Base-by-base conservation (phyloP, 2,329 filamentous ascomycete genomes). In the Zalaria sp. region DNA sequence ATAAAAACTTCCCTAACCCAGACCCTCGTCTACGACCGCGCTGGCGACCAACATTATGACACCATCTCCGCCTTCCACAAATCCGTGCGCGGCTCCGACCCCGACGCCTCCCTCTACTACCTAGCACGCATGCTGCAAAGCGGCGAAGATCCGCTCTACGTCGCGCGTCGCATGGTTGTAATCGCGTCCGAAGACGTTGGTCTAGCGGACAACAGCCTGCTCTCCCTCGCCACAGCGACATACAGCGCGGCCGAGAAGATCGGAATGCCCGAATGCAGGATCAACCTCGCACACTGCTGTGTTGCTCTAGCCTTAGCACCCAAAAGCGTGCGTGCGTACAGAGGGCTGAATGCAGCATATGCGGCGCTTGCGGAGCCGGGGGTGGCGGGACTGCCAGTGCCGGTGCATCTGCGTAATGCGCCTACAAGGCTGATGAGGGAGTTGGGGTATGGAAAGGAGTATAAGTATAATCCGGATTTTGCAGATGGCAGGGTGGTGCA, bases 11-110 rank as follows among this genome's bases (percentile, higher is more conserved):
- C 83, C 2, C 70, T 98, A 6, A 96, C 89, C 2, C 88, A 88
- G 57, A 96, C 89, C 0, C 69, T 96, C 2, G 87, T 96, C 9
- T 96, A 96, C 62, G 91, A 98, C 61, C 79, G 91, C 42, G 84
- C 83, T 0, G 89, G 91, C 40, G 91, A 98, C 61, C 86, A 94
- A 58, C 91, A 96, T 64, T 98, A 96, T 66, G 89, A 98, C 57
- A 91, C 84, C 41, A 96, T 98, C 54, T 93, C 85, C 1, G 91
- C 91, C 27, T 91, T 96, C 53, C 91, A 96, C 71, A 98, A 98
- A 56, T 87, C 87, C 2, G 80, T 96, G 6, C 82, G 91, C 37
- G 91, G 91, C 34, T 82, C 78, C 42, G 81, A 95, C 54, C 62
- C 89, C 0, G 83, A 96, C 59, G 91, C 89, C 0, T 75, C 89